Conservation (phyloP, 805 yeast species). For the Saturnispora mendoncae region DNA sequence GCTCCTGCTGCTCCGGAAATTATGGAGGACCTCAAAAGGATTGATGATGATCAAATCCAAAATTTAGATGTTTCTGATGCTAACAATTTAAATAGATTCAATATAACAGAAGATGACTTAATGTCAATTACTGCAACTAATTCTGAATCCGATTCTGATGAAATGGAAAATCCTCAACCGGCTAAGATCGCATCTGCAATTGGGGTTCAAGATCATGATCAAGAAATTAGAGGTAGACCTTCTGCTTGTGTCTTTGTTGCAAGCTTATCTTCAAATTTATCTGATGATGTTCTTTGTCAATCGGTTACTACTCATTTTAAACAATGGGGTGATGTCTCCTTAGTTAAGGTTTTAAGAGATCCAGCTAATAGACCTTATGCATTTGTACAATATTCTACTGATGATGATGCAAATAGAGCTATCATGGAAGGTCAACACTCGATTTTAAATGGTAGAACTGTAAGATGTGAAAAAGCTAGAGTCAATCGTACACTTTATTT, state of each 20-base stretch:
- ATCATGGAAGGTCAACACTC: conserved; percentile 61
- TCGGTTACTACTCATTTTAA: conserved; percentile 63
- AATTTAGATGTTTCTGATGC: not conserved
- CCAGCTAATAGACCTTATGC: conserved; percentile 82
- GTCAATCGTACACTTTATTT: conserved; percentile 81
- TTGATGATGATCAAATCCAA: no score
- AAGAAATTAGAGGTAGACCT: conserved; percentile 47
- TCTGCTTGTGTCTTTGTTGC: conserved; percentile 88
- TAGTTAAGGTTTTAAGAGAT: conserved; percentile 79
- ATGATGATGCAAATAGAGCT: conserved; percentile 61
- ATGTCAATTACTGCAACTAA: not conserved
- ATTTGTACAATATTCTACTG: conserved; percentile 75
- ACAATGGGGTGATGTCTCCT: conserved; percentile 60
- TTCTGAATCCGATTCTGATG: no score
- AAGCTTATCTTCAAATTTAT: conserved; percentile 54
- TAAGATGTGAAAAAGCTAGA: conserved; percentile 85
- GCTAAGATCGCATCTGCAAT: conserved; percentile 7
- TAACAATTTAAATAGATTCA: not conserved
- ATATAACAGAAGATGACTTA: not conserved
- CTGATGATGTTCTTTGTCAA: conserved; percentile 64
- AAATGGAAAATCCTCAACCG: no score
- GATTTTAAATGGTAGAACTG: conserved; percentile 58
- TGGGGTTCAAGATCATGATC: conserved; percentile 10
- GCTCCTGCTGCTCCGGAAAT: not conserved
- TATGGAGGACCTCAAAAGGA: not conserved